Base-by-base conservation (phyloP, 225 moss, liverwort and hornwort species). In the Pseudisothecium myosuroides region DNA sequence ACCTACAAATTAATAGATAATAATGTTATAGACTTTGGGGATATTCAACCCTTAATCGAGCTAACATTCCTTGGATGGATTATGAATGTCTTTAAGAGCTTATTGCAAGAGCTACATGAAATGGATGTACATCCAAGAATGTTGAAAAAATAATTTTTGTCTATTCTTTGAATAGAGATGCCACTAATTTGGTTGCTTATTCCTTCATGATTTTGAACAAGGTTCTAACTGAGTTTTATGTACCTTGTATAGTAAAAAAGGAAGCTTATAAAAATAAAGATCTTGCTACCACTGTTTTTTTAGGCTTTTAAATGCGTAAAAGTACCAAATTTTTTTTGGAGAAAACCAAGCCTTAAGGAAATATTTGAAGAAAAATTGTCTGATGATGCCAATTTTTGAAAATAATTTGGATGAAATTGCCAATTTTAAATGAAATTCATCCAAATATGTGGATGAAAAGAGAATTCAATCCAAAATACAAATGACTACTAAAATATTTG, bases 181-280 rank as follows among this genome's bases (percentile, higher is more conserved):
- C 34, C 2, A 34, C 50, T 34, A 52, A 50, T 34, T 52, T 76
- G 5, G 34, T 52, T 12, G 2, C 2, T 73, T 47, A 1, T 17
- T 47, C 17, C 4, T 76, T 36, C 22, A 34, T 21, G 14, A 52
- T 50, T 52, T 76, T 52, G 3, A 76, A 36, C 7, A 34, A 76
- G 14, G 3, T 22, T 73, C 3, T 45, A 15, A 76, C 2, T 2
- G 22, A 76, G 4, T 52, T 76, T 76, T 20, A 13, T 13, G 0
- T 14, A 22, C 7, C 2, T 32, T 0, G 0, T 1, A 50, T 76
- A 34, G 1, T 32, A 50, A 20, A 21, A 76, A 34, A 12, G 0
- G 3, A 21, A 31, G 12, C 13, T 76, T 34, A 21, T 1, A 32
- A 13, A 21, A 76, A 34, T 76, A 2, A 34, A 50, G 12, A 34